These are phyloP conservation scores for Colletotrichum eleusines DNA, from an alignment of 2,329 filamentous ascomycete species.

Conservation along the genomic window DNA sequence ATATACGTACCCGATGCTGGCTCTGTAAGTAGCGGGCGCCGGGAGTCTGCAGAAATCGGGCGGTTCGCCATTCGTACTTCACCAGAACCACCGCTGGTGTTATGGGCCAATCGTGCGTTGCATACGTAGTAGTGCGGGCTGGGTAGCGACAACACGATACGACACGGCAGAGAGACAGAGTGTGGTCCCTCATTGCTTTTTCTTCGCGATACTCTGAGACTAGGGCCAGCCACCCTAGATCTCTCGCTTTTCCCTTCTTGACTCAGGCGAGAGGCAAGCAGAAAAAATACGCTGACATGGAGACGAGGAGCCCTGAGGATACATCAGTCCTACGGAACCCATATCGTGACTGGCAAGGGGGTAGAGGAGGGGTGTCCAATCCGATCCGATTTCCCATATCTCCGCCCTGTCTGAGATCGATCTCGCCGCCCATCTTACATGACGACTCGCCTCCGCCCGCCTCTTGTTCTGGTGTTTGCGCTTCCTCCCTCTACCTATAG, in stretches of 20 bases:
- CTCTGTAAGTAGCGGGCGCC: slow-evolving; percentile 9
- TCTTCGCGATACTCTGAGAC: slow-evolving; percentile 37
- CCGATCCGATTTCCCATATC: slow-evolving; percentile 22
- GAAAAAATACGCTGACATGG: background rate
- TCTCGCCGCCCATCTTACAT: slow-evolving; percentile 31
- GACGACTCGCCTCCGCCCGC: slow-evolving; percentile 27
- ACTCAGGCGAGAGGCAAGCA: slow-evolving; percentile 29
- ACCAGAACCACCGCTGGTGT: slow-evolving; percentile 2
- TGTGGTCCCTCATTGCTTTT: slow-evolving; percentile 34
- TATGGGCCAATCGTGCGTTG: slow-evolving; percentile 10
- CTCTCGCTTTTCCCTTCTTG: slow-evolving; percentile 32
- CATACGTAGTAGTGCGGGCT: slow-evolving; percentile 17
- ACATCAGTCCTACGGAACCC: background rate
- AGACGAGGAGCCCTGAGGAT: background rate
- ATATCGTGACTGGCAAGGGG: slow-evolving; percentile 29
- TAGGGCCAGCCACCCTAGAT: slow-evolving; percentile 37
- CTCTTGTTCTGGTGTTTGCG: slow-evolving; percentile 6
- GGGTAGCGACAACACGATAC: background rate
- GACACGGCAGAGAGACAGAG: slow-evolving; percentile 9
- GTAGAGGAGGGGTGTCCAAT: slow-evolving; percentile 1
- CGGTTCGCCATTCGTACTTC: background rate
- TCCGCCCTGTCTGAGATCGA: slow-evolving; percentile 33
- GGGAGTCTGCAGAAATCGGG: slow-evolving; percentile 23
- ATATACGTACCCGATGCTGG: slow-evolving; percentile 1
- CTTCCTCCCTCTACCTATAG: slow-evolving; percentile 20